These are phyloP conservation scores for Endocarpon pusillum DNA, from an alignment of 495 filamentous ascomycete species.

Conservation along the genomic window DNA sequence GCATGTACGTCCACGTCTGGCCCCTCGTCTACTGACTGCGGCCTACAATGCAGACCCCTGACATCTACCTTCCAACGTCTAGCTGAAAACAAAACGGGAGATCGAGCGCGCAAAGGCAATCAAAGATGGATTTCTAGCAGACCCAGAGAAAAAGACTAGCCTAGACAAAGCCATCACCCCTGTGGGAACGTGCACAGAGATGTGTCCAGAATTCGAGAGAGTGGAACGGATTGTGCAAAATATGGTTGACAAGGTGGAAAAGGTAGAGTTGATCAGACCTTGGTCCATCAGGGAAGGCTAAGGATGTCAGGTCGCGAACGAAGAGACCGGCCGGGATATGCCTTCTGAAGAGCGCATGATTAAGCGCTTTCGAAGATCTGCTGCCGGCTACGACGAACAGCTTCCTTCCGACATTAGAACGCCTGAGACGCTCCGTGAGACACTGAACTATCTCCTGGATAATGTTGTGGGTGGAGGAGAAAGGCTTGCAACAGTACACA, in stretches of 20 bases:
- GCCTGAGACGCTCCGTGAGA: slow-evolving; percentile 51
- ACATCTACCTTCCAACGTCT: slow-evolving; percentile 1
- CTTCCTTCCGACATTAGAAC: slow-evolving; percentile 86
- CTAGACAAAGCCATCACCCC: slow-evolving; percentile 75
- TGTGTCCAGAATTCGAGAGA: slow-evolving; percentile 87
- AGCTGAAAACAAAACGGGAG: slow-evolving; percentile 51
- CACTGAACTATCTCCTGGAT: slow-evolving; percentile 69
- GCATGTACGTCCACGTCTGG: too few species aligned
- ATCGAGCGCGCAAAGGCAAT: slow-evolving; percentile 54
- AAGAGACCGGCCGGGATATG: slow-evolving; percentile 21
- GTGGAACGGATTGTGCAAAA: slow-evolving; percentile 58
- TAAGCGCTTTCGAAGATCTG: slow-evolving; percentile 78
- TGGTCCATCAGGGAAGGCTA: slow-evolving; percentile 3
- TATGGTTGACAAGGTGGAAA: slow-evolving; percentile 43
- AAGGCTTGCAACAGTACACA: slow-evolving; percentile 51
- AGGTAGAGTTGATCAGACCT: slow-evolving; percentile 19
- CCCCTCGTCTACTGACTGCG: too few species aligned
- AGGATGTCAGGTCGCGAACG: slow-evolving; percentile 20
- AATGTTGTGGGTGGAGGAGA: slow-evolving; percentile 49
- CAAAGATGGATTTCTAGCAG: slow-evolving; percentile 59
- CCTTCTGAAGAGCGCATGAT: slow-evolving; percentile 45
- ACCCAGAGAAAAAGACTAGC: slow-evolving; percentile 68
- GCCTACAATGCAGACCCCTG: neutral
- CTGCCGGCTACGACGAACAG: slow-evolving; percentile 81
- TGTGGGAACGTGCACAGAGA: slow-evolving; percentile 74